These are phyloP conservation scores for Phtheirospermum japonicum DNA, from an alignment of 257 asterid genomes.

Conservation along the genomic window DNA sequence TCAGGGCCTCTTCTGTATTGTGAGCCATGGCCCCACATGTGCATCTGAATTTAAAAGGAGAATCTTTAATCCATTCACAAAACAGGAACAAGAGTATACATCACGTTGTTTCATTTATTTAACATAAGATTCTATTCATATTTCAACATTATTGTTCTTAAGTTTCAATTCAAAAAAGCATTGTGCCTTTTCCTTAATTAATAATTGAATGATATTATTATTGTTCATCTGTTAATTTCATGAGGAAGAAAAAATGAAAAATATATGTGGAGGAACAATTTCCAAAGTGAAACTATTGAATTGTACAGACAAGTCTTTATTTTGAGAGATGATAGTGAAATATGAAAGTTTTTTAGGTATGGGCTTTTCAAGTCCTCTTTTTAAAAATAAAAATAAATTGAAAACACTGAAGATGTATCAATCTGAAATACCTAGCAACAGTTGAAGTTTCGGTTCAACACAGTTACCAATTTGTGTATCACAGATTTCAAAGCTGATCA, in stretches of 20 bases:
- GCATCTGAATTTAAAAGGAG: slow-evolving; percentile 52
- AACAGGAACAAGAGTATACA: no score
- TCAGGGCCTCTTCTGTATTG: slow-evolving; percentile 89
- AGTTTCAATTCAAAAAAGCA: no score
- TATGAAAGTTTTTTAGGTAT: slow-evolving; percentile 35
- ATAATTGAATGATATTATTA: no score
- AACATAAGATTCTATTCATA: no score
- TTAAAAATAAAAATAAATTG: no score
- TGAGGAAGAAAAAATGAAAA: neutral
- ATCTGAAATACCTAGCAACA: slow-evolving; percentile 33
- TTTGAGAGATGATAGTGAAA: slow-evolving; percentile 3
- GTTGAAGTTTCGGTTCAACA: slow-evolving; percentile 42
- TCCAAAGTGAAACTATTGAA: slow-evolving; percentile 32
- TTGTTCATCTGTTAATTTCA: no score
- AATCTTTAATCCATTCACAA: no score
- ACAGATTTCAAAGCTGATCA: slow-evolving; percentile 41
- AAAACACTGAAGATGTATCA: slow-evolving; percentile 25
- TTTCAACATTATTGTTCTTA: no score
- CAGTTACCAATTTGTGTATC: slow-evolving; percentile 40
- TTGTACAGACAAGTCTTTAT: slow-evolving; percentile 24
- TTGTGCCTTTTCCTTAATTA: no score
- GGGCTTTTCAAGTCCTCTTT: no score
- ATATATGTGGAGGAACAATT: slow-evolving; percentile 28
- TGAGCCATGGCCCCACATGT: slow-evolving; percentile 99
- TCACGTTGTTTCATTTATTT: no score